Percentiles rank a stretch among this genome's conserved stretches.
Evolutionary conservation across 2,329 filamentous ascomycete genomes (phyloP).

Genomic region (Neofusicoccum kwambonambiense): DNA sequence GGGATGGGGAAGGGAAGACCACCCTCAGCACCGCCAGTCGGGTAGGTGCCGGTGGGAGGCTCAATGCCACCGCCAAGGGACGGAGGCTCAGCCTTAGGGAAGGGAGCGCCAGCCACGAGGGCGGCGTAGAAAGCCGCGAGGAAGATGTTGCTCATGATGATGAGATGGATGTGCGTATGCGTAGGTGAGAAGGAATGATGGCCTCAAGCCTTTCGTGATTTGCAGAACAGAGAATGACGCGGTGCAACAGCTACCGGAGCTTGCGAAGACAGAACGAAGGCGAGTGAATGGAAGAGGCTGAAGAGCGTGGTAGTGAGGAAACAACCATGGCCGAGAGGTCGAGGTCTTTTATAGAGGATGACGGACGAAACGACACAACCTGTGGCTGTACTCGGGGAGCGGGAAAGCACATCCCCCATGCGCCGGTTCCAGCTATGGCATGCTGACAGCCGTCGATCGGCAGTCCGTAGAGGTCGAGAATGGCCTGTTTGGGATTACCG

Average conservation of each 20-base stretch:
- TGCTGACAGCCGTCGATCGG: not conserved
- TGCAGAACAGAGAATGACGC: conserved; percentile 6
- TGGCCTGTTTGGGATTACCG: not conserved
- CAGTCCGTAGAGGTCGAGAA: not conserved
- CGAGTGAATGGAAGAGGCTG: not conserved
- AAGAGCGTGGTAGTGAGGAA: not conserved
- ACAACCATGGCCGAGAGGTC: not conserved
- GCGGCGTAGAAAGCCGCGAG: conserved; percentile 1
- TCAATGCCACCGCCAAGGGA: not conserved
- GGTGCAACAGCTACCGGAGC: conserved; percentile 13
- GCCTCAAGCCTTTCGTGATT: not conserved
- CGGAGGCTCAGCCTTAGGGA: not conserved
- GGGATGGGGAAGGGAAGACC: not conserved
- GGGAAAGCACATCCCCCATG: not conserved
- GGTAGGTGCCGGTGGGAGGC: not conserved
- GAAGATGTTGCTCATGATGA: conserved; percentile 2
- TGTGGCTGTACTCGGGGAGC: not conserved
- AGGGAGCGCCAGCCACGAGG: conserved; percentile 7
- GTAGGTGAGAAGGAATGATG: not conserved
- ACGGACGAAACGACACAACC: not conserved
- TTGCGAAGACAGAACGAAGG: conserved; percentile 4
- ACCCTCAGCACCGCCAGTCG: not conserved
- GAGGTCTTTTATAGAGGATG: conserved; percentile 9
- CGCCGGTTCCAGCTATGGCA: not conserved
- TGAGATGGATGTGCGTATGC: not conserved